These are phyloP conservation scores for Alternaria conjuncta DNA, from an alignment of 2,329 filamentous ascomycete genomes.

Conservation along the genomic window DNA sequence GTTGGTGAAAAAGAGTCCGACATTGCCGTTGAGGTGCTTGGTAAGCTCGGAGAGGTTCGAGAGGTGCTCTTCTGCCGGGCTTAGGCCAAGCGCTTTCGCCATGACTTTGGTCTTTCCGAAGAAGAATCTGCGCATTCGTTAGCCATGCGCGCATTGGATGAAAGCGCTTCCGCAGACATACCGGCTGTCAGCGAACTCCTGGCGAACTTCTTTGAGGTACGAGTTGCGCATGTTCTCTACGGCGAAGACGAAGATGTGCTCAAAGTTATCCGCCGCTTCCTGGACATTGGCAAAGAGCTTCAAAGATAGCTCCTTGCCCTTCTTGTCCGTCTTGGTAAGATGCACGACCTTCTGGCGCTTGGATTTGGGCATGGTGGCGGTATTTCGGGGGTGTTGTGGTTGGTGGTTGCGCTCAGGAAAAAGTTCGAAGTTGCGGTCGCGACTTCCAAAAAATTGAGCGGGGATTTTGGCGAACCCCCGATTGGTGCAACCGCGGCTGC, in stretches of 20 bases:
- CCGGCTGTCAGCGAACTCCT: slow-evolving; percentile 84
- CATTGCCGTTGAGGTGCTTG: slow-evolving; percentile 76
- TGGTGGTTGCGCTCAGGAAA: slow-evolving; percentile 22
- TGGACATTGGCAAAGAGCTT: slow-evolving; percentile 88
- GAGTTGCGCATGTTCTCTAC: slow-evolving; percentile 99
- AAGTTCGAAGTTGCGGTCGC: slow-evolving; percentile 31
- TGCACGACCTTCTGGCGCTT: slow-evolving; percentile 90
- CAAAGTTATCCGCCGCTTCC: slow-evolving; percentile 81
- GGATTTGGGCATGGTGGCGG: slow-evolving; percentile 84
- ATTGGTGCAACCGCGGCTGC: slow-evolving; percentile 38
- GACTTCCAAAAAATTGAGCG: slow-evolving; percentile 32
- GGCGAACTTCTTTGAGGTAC: slow-evolving; percentile 88
- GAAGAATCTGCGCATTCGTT: slow-evolving; percentile 71
- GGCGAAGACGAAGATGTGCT: slow-evolving; percentile 90
- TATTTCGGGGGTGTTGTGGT: slow-evolving; percentile 21
- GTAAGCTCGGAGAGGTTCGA: slow-evolving; percentile 76
- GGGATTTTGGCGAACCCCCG: slow-evolving; percentile 41
- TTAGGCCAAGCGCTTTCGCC: slow-evolving; percentile 87
- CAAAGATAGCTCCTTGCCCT: slow-evolving; percentile 87
- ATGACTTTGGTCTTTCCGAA: slow-evolving; percentile 99
- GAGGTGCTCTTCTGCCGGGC: slow-evolving; percentile 78
- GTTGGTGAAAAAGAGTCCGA: slow-evolving; percentile 90
- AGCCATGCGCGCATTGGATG: background rate
- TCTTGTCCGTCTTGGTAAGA: slow-evolving; percentile 90
- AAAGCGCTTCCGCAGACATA: slow-evolving; percentile 52